Evolutionary conservation across 2,329 filamentous ascomycete species (phyloP).

Genomic region (Fusarium secorum): DNA sequence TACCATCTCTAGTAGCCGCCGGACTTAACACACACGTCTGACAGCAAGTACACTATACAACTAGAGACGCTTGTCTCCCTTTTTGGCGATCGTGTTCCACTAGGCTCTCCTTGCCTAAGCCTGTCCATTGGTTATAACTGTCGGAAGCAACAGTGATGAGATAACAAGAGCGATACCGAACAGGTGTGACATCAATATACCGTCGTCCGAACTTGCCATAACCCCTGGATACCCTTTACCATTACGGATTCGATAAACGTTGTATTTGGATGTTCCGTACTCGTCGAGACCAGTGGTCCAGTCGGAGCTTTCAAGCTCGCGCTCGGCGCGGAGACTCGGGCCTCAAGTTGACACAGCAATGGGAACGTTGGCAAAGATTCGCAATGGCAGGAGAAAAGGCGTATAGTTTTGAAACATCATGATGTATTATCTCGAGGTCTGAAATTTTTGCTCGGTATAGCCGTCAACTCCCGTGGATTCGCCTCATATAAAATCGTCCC

Average conservation of each 20-base stretch:
- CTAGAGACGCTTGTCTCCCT: background rate
- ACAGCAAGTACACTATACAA: background rate
- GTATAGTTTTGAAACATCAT: conserved; percentile 45
- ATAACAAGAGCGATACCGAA: background rate
- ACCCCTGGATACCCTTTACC: background rate
- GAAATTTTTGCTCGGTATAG: conserved; percentile 46
- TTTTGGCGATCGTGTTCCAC: background rate
- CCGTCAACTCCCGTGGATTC: conserved; percentile 43
- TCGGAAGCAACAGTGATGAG: background rate
- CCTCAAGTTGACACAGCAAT: background rate
- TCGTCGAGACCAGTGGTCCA: background rate
- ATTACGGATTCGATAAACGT: background rate
- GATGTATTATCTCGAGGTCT: conserved; percentile 50
- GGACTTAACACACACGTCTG: background rate
- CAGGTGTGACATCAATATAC: background rate
- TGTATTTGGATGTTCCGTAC: background rate
- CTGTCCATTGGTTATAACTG: background rate
- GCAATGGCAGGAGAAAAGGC: background rate
- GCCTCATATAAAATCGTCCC: conserved; percentile 35
- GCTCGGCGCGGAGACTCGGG: background rate
- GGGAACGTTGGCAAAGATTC: background rate
- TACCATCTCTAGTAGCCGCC: background rate
- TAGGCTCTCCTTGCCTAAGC: background rate
- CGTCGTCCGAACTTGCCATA: background rate
- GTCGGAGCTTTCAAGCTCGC: background rate